Conservation (phyloP, 2,329 filamentous ascomycete species). For the Trichoderma harzianum region DNA sequence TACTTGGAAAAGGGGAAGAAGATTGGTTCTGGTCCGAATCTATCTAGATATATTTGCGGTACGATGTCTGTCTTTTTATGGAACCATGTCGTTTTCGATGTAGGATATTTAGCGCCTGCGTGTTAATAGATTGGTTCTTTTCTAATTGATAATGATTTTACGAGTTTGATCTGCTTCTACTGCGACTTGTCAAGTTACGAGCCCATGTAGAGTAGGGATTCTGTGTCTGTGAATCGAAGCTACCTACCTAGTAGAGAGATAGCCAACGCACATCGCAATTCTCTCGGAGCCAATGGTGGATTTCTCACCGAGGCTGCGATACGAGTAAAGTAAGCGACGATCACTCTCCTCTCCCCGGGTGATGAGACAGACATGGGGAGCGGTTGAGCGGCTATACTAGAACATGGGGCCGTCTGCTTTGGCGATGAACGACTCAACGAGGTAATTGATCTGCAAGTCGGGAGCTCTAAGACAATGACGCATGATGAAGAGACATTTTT, state of each 20-base stretch:
- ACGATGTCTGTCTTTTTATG: slow-evolving; percentile 7
- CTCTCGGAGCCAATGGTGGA: neutral
- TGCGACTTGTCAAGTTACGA: neutral
- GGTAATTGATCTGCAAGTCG: slow-evolving; percentile 1
- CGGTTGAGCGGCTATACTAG: neutral
- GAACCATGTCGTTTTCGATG: slow-evolving; percentile 15
- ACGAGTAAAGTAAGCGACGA: slow-evolving; percentile 1
- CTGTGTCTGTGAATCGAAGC: neutral
- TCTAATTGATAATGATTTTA: slow-evolving; percentile 17
- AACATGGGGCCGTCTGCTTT: neutral
- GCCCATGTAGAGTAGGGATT: neutral
- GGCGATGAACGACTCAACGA: neutral
- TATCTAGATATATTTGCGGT: slow-evolving; percentile 3
- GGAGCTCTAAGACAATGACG: neutral
- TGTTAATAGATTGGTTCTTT: slow-evolving; percentile 17
- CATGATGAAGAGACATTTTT: neutral
- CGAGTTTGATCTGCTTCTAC: neutral
- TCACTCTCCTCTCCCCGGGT: neutral
- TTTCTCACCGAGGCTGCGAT: neutral
- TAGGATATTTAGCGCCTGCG: slow-evolving; percentile 19
- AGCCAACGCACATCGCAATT: neutral
- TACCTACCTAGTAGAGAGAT: neutral
- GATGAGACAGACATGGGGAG: slow-evolving; percentile 13
- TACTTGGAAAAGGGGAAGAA: slow-evolving; percentile 27
- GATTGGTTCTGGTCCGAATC: slow-evolving; percentile 13